Conservation (phyloP, 306 rosid genomes). For the Castanea crenata region DNA sequence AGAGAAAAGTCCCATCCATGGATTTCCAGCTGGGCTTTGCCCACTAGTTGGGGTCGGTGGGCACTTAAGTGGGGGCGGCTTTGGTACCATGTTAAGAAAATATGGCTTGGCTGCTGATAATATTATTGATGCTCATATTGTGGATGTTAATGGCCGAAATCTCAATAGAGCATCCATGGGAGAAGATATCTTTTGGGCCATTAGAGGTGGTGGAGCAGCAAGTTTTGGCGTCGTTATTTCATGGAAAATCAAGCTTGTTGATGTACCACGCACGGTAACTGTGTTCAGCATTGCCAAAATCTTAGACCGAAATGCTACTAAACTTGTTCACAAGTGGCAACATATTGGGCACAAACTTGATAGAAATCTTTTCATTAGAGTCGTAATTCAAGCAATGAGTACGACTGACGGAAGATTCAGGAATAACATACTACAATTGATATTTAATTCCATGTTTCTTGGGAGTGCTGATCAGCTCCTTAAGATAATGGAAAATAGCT, state of each 20-base stretch:
- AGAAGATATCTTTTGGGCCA: not conserved
- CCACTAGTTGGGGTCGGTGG: not conserved
- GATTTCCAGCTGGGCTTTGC: not conserved
- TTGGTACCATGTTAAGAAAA: not conserved
- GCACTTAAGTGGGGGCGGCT: not conserved
- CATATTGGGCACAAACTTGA: too few species aligned
- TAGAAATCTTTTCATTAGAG: too few species aligned
- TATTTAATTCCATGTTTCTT: not conserved
- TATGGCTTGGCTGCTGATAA: not conserved
- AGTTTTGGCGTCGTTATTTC: not conserved
- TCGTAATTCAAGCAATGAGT: not conserved
- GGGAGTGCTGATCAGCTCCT: not conserved
- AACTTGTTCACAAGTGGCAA: too few species aligned
- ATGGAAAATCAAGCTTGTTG: not conserved
- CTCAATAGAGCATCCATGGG: not conserved
- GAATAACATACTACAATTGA: not conserved
- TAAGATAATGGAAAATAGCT: not conserved
- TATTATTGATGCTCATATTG: not conserved
- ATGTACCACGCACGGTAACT: not conserved
- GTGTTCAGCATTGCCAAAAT: not conserved
- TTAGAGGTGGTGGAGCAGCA: not conserved
- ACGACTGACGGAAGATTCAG: not conserved
- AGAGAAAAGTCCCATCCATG: not conserved
- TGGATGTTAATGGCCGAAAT: not conserved
- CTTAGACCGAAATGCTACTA: not conserved